phyloP scores from a whole-genome alignment of 805 yeast genomes.

The Nakazawaea wyomingensis region DNA sequence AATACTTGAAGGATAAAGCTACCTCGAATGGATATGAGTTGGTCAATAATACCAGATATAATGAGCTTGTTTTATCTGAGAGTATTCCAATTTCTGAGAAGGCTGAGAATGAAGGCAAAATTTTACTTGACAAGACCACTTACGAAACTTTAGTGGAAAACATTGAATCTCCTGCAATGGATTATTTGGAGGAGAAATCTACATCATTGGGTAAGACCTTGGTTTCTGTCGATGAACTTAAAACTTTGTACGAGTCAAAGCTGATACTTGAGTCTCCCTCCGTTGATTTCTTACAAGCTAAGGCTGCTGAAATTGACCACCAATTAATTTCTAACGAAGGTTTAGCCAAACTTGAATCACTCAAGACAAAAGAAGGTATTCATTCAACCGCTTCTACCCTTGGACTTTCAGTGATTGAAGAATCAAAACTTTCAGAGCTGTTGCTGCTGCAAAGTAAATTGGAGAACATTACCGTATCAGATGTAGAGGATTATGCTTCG shows the following conservation, averaged over 20 bases:
- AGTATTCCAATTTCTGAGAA: not conserved
- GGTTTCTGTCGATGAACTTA: not conserved
- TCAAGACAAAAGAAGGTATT: not conserved
- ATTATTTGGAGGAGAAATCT: slow-evolving; percentile 12
- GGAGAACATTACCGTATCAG: not conserved
- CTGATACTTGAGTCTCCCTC: not conserved
- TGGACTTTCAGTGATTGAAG: not conserved
- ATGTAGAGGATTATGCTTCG: not conserved
- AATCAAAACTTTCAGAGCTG: not conserved
- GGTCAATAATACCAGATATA: not conserved
- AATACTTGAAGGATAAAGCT: slow-evolving; percentile 15
- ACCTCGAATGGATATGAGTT: slow-evolving; percentile 1
- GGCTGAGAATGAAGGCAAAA: not conserved
- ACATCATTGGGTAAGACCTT: not conserved
- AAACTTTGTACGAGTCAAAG: not conserved
- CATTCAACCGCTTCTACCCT: not conserved
- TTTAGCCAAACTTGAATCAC: not conserved
- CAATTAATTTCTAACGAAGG: not conserved
- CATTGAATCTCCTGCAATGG: slow-evolving; percentile 12
- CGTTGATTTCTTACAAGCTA: not conserved
- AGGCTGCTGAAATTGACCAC: not conserved
- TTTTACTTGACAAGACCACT: not conserved
- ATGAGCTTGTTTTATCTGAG: not conserved
- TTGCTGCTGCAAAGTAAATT: not conserved
- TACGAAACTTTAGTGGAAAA: not conserved